A percentile compares a stretch with the other conserved stretches of the same genome.
phyloP scores from a whole-genome alignment of 2,329 filamentous ascomycete species.

The Nemania serpens region DNA sequence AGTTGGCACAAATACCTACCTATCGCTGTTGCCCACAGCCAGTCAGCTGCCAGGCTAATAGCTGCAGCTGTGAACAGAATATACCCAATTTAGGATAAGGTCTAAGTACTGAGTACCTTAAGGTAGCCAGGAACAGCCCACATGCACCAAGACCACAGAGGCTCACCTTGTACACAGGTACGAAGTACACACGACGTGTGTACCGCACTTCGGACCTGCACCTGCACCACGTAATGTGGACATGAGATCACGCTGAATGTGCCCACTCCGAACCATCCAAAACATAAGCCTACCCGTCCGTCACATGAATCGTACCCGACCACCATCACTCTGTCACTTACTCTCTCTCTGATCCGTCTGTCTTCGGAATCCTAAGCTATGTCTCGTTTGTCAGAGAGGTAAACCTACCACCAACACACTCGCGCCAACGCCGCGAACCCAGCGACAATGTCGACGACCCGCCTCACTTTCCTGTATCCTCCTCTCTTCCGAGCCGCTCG shows the following conservation, averaged over 20 bases:
- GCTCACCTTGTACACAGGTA: not conserved
- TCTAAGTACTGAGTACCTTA: too few species aligned
- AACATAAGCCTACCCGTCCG: not conserved
- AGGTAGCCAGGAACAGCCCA: not conserved
- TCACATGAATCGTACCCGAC: slow-evolving; percentile 4
- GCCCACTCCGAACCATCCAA: too few species aligned
- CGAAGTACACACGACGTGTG: too few species aligned
- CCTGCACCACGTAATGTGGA: not conserved
- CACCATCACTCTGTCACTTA: not conserved
- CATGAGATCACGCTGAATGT: slow-evolving; percentile 19
- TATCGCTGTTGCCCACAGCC: not conserved
- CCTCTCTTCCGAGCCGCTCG: slow-evolving; percentile 64
- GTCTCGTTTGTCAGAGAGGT: slow-evolving; percentile 16
- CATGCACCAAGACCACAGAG: too few species aligned
- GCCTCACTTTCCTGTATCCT: slow-evolving; percentile 72
- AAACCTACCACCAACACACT: not conserved
- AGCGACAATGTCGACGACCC: slow-evolving; percentile 60
- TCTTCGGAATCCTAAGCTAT: slow-evolving; percentile 10
- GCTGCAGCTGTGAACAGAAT: slow-evolving; percentile 10
- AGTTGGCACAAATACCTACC: not conserved
- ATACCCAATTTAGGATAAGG: not conserved
- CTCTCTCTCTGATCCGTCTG: not conserved
- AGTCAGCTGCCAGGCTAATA: not conserved
- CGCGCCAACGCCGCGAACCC: slow-evolving; percentile 8
- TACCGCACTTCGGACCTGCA: too few species aligned